Base-by-base conservation (phyloP, 805 yeast genomes). In the Clavispora asparagi region DNA sequence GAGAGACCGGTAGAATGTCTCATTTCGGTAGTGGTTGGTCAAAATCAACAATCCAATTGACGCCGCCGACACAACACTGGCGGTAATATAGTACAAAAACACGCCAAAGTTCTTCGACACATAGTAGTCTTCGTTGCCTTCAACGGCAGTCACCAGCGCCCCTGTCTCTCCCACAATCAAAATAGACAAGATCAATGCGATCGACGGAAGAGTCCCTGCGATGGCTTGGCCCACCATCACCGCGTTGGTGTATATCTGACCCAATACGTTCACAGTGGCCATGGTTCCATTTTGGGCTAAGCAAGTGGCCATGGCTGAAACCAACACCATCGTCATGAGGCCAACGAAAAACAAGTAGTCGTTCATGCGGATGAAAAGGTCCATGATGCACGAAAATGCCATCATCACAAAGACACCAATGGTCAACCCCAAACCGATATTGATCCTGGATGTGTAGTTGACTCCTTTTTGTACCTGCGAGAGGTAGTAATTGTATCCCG, bases 141-240 rank as follows among this genome's bases (percentile, higher is more conserved):
- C 52, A 9, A 48, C 29, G 5, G 44, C 46, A 4, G 49, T 41
- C 4, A 46, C 37, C 16, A 49, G 43, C 8, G 57, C 42, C 16
- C 48, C 46, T 13, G 46, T 33, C 6, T 67, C 71, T 8, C 73
- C 77, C 11, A 68, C 66, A 6, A 68, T 40, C 43, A 78, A 57
- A 25, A 79, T 80, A 10, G 85, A 78, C 10, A 76, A 48, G 49
- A 82, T 83, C 54, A 81, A 76, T 12, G 85, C 82, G 16, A 86
- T 60, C 0, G 96, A 82, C 2, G 99, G 98, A 31, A 92, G 68
- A 0, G 94, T 96, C 2, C 99, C 99, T 0, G 97, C 89, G 14
- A 92, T 70, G 0, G 96, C 96, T 63, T 92, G 96, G 1, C 99
- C 99, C 3, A 91, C 91, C 85, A 94, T 87, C 1, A 85, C 85